Conservation (phyloP, 2,329 filamentous ascomycete genomes). For the Colletotrichum tropicale region DNA sequence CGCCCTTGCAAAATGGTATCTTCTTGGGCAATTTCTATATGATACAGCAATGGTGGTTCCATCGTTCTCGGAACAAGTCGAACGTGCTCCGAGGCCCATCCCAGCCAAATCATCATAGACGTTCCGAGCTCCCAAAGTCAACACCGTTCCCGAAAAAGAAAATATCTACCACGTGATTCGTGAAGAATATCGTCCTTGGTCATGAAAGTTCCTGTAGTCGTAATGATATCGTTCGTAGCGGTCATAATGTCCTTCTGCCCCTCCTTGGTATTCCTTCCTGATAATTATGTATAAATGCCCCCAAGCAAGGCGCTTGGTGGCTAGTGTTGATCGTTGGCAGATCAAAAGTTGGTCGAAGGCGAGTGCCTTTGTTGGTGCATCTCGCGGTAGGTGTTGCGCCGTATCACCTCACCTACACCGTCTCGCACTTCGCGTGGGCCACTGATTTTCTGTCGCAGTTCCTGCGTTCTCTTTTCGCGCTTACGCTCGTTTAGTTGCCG, state of each 20-base stretch:
- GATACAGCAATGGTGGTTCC: background rate
- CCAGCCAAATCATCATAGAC: background rate
- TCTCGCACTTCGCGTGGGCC: slow-evolving; percentile 62
- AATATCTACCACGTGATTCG: background rate
- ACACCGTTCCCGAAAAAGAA: background rate
- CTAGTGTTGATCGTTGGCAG: background rate
- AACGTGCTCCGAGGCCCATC: background rate
- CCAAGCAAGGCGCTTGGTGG: background rate
- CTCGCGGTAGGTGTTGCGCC: slow-evolving; percentile 44
- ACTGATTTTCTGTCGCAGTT: slow-evolving; percentile 65
- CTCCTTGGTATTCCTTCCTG: background rate
- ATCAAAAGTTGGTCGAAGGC: slow-evolving; percentile 18
- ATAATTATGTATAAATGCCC: background rate
- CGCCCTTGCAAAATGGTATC: slow-evolving; percentile 4
- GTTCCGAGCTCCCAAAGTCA: background rate
- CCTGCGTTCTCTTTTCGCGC: slow-evolving; percentile 62
- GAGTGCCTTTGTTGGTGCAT: slow-evolving; percentile 20
- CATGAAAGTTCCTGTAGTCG: slow-evolving; percentile 17
- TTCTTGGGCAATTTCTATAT: slow-evolving; percentile 15
- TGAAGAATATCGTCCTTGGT: slow-evolving; percentile 1
- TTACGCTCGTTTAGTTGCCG: slow-evolving; percentile 62
- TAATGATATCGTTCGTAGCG: slow-evolving; percentile 11
- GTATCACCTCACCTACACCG: slow-evolving; percentile 61
- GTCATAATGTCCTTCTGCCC: background rate
- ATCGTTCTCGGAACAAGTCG: background rate